Percentiles rank a stretch among this genome's conserved stretches.
phyloP scores from a whole-genome alignment of 495 filamentous ascomycete species.

The Daldinia bambusicola region DNA sequence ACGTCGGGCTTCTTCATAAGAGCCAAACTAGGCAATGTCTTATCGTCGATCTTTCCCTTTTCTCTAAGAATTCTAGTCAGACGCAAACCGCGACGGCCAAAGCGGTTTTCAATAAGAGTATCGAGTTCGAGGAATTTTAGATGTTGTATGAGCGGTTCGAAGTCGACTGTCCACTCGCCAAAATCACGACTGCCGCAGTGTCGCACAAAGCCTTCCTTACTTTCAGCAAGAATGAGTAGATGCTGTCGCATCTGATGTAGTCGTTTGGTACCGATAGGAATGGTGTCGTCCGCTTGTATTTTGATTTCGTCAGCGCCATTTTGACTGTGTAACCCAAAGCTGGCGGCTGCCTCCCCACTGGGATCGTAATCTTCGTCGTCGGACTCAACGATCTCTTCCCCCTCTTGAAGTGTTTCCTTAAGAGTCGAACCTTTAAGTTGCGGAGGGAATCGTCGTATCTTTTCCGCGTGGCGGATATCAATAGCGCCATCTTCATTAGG shows the following conservation, averaged over 20 bases:
- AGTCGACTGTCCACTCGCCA: constrained; percentile 84
- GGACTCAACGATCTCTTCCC: constrained; percentile 56
- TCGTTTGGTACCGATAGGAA: constrained; percentile 57
- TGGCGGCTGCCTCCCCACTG: constrained; percentile 33
- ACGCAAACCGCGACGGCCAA: constrained; percentile 78
- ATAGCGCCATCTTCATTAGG: constrained; percentile 50
- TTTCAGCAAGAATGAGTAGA: constrained; percentile 76
- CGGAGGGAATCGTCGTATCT: constrained; percentile 50
- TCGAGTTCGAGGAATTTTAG: constrained; percentile 81
- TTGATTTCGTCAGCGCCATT: constrained; percentile 46
- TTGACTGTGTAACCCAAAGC: constrained; percentile 22
- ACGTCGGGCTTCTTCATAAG: constrained; percentile 83
- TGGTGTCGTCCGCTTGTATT: constrained; percentile 48
- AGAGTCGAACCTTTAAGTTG: constrained; percentile 44
- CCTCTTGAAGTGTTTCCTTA: constrained; percentile 44
- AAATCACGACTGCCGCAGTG: constrained; percentile 64
- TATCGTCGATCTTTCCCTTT: constrained; percentile 93
- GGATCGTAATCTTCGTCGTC: constrained; percentile 57
- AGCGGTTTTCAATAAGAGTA: constrained; percentile 75
- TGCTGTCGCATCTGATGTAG: constrained; percentile 76
- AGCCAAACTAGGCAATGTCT: constrained; percentile 75
- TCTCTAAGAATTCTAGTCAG: constrained; percentile 82
- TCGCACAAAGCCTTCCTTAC: constrained; percentile 73
- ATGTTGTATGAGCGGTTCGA: constrained; percentile 70
- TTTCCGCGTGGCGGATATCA: constrained; percentile 55